Evolutionary conservation across 257 asterid species (phyloP), one percentile per base, ranked within the genome.

Genomic region (Solanum appendiculatum): DNA sequence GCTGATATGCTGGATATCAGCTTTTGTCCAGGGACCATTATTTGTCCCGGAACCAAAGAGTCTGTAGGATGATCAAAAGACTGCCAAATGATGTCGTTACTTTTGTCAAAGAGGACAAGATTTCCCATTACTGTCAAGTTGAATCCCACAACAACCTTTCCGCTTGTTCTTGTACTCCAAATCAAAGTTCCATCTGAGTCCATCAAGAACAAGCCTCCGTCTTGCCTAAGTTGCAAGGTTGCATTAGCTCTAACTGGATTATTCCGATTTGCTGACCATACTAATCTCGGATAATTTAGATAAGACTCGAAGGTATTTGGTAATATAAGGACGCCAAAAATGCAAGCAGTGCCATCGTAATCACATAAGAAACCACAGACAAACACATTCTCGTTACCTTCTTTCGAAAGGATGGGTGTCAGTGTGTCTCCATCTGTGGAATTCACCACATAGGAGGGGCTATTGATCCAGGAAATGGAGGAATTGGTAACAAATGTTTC

Each of bases 211-310:
- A 72, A 14, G 23, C 73, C 77, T 63, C 80, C 69, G 25, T 87
- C 72, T 40, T 23, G 44, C 69, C 80, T 73, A 7, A 74, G 81
- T 37, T 58, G 25, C 44, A 84, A 29, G 5, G 54, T 74, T 84
- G 87, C 87, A 84, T 73, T n/a, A 21, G 6, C 25, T 39, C 56
- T 56, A 16, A 84, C 89, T 9, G 58, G 89, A 73, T 39, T 36
- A 27, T 87, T 84, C 40, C 87, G 46, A 54, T 87, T 87, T 7
- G 82, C 86, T 10, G 87, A 84, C 89, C 89, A 87, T 7, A 73
- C 56, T 56, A 87, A 54, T n/a, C 7, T 13, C 7, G 75, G 83
- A 7, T 46, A 13, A 2, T 2, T 9, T 29, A 0, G 77, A 72
- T 21, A 69, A n/a, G 10, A 6, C 69, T 18, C 3, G 37, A 0